Evolutionary conservation across 1,139 yeast species (phyloP), one percentile per base, ranked within the genome.

Genomic region (Yamadazyma mexicana): DNA sequence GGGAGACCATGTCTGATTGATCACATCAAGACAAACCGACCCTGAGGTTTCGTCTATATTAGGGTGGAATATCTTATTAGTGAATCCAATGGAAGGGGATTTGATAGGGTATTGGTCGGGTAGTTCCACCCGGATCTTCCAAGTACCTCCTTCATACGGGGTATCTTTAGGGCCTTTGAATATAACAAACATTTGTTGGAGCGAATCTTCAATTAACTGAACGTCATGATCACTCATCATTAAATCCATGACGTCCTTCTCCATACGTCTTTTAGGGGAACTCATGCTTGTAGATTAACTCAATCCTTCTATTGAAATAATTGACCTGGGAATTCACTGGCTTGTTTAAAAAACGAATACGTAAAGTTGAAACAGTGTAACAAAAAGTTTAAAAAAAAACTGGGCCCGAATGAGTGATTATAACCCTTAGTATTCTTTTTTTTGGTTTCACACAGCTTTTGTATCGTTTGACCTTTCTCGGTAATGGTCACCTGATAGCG

Each of bases 1-100:
- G 2, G 98, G 98, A 33, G 95, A 86, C 98, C 98, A 92, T 1
- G 98, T 89, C 58, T 92, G 97, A 62, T 92, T 92, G 50, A 92
- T 91, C 26, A 92, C 98, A 58, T 92, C 98, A 43, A 92, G 78
- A 63, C 98, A 92, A 11, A 92, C 97, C 0, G 95, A 83, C 0
- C 98, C 98, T 3, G 95, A 84, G 22, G 81, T 75, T 57, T 87
- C 92, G 55, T 87, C 96, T 44, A 87, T 87, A 58, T 92, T 92
- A 5, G 98, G 98, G 58, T 92, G 98, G 62, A 81, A 91, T 24
- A 92, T 91, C 59, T 84, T 87, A 62, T 91, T 92, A 42, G 82
- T 82, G 59, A 92, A 92, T 3, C 98, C 98, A 49, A 92, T 89
- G 12, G 96, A 88, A 11, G 98, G 98, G 8, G 96, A 87, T 58